A percentile compares a stretch with the other conserved stretches of the same genome.
Conservation (phyloP, 306 rosid species). For the Clitoria ternatea region DNA sequence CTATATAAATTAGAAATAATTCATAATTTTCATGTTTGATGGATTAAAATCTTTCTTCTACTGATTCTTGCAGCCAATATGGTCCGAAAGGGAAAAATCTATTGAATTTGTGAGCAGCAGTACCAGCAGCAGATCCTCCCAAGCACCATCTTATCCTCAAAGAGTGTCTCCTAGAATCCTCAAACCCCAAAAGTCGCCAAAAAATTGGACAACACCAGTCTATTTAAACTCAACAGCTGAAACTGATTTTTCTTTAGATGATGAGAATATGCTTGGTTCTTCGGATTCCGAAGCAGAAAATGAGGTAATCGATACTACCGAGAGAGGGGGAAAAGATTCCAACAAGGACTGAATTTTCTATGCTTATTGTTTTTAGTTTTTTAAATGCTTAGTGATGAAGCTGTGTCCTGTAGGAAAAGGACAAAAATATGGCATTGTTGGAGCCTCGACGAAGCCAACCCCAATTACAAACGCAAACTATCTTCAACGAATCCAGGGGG, state of each 20-base stretch:
- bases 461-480: constrained; percentile 41
- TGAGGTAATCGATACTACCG: constrained; percentile 59
- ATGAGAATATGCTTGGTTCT: constrained; percentile 33
- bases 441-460: constrained; percentile 42
- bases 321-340: constrained; percentile 18
- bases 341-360: constrained; percentile 40
- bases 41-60: background rate
- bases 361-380: constrained; percentile 29
- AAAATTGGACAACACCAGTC: constrained; percentile 27
- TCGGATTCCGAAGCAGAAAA: constrained; percentile 59
- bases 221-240: constrained; percentile 38
- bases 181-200: constrained; percentile 34
- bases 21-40: too few relatives aligned
- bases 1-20: too few relatives aligned
- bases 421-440: constrained; percentile 37
- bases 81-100: constrained; percentile 65
- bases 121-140: constrained; percentile 32
- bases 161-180: constrained; percentile 44
- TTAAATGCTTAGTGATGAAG: constrained; percentile 24
- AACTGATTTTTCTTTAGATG: constrained; percentile 38
- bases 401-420: constrained; percentile 54
- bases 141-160: constrained; percentile 44
- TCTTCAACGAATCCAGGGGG: constrained; percentile 49
- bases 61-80: constrained; percentile 66
- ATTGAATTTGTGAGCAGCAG: constrained; percentile 37